Evolutionary conservation across 1,139 yeast species (phyloP), one percentile per base, ranked within the genome.

Genomic region (Debaryomycetaceae sp.): DNA sequence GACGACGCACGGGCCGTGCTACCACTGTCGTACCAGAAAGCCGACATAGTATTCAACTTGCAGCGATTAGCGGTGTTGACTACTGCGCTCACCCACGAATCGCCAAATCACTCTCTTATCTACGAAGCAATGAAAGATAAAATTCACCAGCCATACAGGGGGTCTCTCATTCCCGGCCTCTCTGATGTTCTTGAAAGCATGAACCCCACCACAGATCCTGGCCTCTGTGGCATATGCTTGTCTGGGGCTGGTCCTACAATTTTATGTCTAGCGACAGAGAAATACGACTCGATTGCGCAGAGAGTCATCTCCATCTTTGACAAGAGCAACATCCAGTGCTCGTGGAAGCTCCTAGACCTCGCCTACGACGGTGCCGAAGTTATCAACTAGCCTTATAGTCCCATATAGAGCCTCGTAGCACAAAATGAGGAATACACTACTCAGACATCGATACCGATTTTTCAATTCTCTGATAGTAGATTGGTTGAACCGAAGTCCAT

Each of bases 231-330:
- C 42, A 89, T 93, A 55, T 93, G 99, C 65, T 76, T 93, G 45
- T 87, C 96, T 17, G 99, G 99, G 43, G 99, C 99, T 5, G 99
- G 99, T 1, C 99, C 99, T 44, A 93, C 99, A 20, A 91, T 93
- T 46, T 73, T 93, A 55, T 96, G 97, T 44, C 76, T 93, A 52
- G 99, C 99, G 9, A 90, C 97, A 5, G 85, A 80, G 14, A 85
- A 87, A 59, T 93, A 82, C 58, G 97, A 90, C 8, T 75, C 69
- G n/a, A 90, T 93, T 56, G 96, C 99, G 22, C 60, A 65, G 4
- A 87, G 81, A 45, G 90, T 93, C 52, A 76, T 89, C 46, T 68
- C 69, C 41, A 78, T 89, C 45, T 91, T 93, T 65, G 68, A 75
- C 44, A 70, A 79, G 54, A 84, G 86, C 53, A 74, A 78, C 37